A percentile compares a stretch with the other conserved stretches of the same genome.
Evolutionary conservation across 2,329 filamentous ascomycete genomes (phyloP).

Genomic region (Aureobasidium sp.): DNA sequence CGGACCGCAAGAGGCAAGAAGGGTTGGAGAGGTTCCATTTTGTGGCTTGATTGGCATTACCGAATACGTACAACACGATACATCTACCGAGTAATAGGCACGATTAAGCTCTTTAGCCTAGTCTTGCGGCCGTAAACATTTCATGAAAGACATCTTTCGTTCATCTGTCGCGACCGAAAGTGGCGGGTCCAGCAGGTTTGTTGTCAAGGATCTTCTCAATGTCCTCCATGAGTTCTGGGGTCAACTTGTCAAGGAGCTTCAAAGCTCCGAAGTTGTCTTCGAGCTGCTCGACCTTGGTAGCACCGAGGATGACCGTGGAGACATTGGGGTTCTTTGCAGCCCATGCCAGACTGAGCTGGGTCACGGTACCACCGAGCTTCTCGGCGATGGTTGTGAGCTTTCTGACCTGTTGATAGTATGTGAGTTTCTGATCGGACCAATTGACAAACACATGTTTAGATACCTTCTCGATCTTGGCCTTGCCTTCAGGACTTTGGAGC

Average conservation of each 20-base stretch:
- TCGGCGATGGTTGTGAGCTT: conserved; percentile 46
- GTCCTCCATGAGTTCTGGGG: conserved; percentile 34
- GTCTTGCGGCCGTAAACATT: not conserved
- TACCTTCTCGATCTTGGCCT: conserved; percentile 48
- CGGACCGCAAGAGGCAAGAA: no score
- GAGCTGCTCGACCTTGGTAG: conserved; percentile 44
- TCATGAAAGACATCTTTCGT: not conserved
- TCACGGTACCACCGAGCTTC: conserved; percentile 40
- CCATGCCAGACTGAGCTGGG: conserved; percentile 55
- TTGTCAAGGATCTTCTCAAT: conserved; percentile 40
- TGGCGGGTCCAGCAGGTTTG: conserved; percentile 29
- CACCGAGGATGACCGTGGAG: conserved; percentile 50
- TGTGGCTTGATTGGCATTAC: not conserved
- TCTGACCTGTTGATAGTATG: conserved; percentile 35
- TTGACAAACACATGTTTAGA: not conserved
- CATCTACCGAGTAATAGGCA: not conserved
- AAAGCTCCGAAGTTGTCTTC: conserved; percentile 44
- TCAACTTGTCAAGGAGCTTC: conserved; percentile 34
- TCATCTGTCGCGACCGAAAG: conserved; percentile 31
- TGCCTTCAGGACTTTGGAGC: conserved; percentile 43
- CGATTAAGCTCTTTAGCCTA: not conserved
- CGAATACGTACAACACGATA: not conserved
- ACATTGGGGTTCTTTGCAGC: conserved; percentile 53
- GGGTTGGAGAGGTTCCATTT: not conserved
- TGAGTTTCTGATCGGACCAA: not conserved